Evolutionary conservation across 2,329 filamentous ascomycete species (phyloP).

Genomic region (Bipolaris oryzae): DNA sequence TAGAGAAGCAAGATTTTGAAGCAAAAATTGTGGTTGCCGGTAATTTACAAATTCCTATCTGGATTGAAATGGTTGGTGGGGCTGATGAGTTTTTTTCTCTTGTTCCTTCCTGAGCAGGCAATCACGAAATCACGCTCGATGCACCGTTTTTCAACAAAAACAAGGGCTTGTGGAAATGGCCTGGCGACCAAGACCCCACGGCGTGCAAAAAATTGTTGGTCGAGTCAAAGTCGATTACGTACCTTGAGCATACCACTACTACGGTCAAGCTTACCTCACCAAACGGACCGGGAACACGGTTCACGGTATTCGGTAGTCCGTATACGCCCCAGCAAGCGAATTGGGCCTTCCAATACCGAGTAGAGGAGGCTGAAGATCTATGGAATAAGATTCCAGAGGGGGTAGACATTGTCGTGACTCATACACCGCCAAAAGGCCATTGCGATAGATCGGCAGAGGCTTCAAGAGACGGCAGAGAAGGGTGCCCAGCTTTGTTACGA

Average conservation of each 20-base stretch:
- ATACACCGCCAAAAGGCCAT: conserved; percentile 68
- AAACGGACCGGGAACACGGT: conserved; percentile 62
- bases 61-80: not conserved
- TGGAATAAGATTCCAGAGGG: conserved; percentile 68
- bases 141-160: conserved; percentile 63
- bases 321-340: conserved; percentile 62
- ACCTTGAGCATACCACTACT: conserved; percentile 65
- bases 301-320: conserved; percentile 75
- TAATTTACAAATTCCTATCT: conserved; percentile 41
- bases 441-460: conserved; percentile 54
- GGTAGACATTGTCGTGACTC: conserved; percentile 71
- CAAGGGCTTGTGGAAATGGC: conserved; percentile 62
- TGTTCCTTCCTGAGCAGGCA: conserved; percentile 60
- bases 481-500: conserved; percentile 65
- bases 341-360: conserved; percentile 72
- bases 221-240: conserved; percentile 62
- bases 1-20: conserved; percentile 70
- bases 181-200: conserved; percentile 58
- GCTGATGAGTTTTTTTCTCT: not conserved
- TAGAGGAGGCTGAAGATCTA: conserved; percentile 50
- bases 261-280: conserved; percentile 57
- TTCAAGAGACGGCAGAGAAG: conserved; percentile 48
- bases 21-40: conserved; percentile 73
- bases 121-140: conserved; percentile 77
- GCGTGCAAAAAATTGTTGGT: conserved; percentile 62